Evolutionary conservation across 257 asterid genomes (phyloP).

Genomic region (Solanum appendiculatum): DNA sequence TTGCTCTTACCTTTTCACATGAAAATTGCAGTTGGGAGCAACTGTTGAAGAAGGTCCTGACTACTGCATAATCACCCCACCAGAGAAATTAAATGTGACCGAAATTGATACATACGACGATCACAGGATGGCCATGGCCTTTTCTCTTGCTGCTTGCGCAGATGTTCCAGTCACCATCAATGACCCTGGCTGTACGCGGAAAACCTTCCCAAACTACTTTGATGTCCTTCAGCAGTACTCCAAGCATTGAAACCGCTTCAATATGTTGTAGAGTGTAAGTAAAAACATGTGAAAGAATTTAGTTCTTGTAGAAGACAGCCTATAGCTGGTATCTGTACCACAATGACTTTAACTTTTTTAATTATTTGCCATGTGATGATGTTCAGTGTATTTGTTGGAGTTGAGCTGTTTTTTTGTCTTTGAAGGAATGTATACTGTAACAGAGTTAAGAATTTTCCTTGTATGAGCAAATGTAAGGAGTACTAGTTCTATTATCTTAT

Average conservation of each 20-base stretch:
- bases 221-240: slow-evolving; percentile 63
- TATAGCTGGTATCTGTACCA: neutral
- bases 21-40: slow-evolving; percentile 41
- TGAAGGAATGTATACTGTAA: neutral
- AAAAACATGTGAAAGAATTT: neutral
- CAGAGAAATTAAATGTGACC: slow-evolving; percentile 58
- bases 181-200: slow-evolving; percentile 89
- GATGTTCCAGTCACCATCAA: slow-evolving; percentile 78
- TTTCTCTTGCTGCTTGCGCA: slow-evolving; percentile 93
- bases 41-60: slow-evolving; percentile 89
- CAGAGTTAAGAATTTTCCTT: neutral
- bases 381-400: neutral
- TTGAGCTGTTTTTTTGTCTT: neutral
- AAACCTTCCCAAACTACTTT: slow-evolving; percentile 85
- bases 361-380: neutral
- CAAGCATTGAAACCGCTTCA: slow-evolving; percentile 29
- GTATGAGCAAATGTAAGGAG: neutral
- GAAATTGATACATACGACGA: slow-evolving; percentile 87
- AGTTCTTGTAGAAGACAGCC: neutral
- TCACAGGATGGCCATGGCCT: slow-evolving; percentile 96
- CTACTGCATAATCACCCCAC: slow-evolving; percentile 78
- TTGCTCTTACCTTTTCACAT: neutral
- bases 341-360: neutral
- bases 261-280: neutral
- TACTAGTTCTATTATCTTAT: neutral